Percentiles rank a stretch among this genome's conserved stretches.
phyloP scores from a whole-genome alignment of 2,329 filamentous ascomycete species.

The Phaeophleospora eucalypticola region DNA sequence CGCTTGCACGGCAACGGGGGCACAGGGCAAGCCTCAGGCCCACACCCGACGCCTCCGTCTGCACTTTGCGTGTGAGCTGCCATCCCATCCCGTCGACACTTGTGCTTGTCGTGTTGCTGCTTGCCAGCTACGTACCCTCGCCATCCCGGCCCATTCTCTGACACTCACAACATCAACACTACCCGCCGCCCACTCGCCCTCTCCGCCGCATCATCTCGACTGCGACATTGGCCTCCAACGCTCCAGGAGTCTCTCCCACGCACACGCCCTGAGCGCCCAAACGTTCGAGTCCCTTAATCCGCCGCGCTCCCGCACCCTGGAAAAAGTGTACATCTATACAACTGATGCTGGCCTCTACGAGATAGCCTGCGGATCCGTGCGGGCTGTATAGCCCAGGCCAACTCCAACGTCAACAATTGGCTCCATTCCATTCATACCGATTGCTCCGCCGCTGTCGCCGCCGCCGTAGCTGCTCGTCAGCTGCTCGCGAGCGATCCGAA shows the following conservation, averaged over 20 bases:
- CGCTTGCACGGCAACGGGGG: no score
- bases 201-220: not conserved
- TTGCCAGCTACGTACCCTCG: not conserved
- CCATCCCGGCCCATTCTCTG: not conserved
- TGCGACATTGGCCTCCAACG: not conserved
- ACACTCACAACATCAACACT: not conserved
- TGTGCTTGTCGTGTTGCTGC: not conserved
- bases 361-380: not conserved
- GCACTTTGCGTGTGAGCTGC: not conserved
- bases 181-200: no score
- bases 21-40: no score
- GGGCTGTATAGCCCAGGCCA: not conserved
- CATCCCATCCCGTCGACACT: not conserved
- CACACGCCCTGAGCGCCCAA: not conserved
- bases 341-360: not conserved
- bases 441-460: no score
- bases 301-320: not conserved
- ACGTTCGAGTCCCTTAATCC: not conserved
- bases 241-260: not conserved
- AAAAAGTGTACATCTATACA: not conserved
- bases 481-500: not conserved
- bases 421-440: not conserved
- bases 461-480: not conserved
- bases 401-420: not conserved
- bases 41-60: not conserved